These are phyloP conservation scores for Neurospora sp. DNA, from an alignment of 495 filamentous ascomycete species.

Conservation along the genomic window DNA sequence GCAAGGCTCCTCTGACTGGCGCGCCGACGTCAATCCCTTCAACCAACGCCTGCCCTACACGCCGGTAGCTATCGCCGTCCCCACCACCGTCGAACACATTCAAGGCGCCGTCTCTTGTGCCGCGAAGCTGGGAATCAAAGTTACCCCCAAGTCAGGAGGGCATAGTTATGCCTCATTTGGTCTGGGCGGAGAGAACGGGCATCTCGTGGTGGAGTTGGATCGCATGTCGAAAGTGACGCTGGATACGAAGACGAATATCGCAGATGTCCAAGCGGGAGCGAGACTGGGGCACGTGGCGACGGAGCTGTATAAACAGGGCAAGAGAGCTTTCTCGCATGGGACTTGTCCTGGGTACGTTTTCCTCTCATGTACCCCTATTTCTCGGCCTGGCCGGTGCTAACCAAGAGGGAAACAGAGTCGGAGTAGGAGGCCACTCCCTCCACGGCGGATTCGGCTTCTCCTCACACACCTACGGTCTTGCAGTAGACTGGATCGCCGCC, in stretches of 20 bases:
- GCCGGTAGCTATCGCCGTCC: conserved; percentile 32
- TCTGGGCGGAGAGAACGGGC: conserved; percentile 37
- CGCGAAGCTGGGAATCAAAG: conserved; percentile 30
- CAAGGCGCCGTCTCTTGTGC: conserved; percentile 33
- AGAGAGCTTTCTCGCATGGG: conserved; percentile 34
- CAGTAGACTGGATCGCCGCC: conserved; percentile 34
- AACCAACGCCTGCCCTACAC: conserved; percentile 30
- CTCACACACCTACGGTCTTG: conserved; percentile 34
- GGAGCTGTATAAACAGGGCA: conserved; percentile 29
- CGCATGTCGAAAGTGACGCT: conserved; percentile 33
- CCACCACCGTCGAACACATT: conserved; percentile 31
- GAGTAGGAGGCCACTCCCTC: conserved; percentile 33
- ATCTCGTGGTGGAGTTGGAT: conserved; percentile 35
- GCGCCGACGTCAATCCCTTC: conserved; percentile 28
- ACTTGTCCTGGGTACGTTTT: conserved; percentile 33
- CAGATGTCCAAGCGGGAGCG: conserved; percentile 30
- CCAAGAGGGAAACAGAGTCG: conserved; percentile 22
- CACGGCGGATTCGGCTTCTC: conserved; percentile 39
- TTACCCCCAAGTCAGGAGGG: conserved; percentile 34
- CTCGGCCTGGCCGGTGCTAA: conserved; percentile 1
- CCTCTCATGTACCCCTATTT: neutral
- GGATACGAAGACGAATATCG: conserved; percentile 28
- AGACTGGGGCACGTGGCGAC: conserved; percentile 32
- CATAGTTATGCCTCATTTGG: conserved; percentile 39
- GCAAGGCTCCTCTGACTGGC: conserved; percentile 28